Conservation (phyloP, 805 yeast genomes). For the Helenozyma rhizophorensis region DNA sequence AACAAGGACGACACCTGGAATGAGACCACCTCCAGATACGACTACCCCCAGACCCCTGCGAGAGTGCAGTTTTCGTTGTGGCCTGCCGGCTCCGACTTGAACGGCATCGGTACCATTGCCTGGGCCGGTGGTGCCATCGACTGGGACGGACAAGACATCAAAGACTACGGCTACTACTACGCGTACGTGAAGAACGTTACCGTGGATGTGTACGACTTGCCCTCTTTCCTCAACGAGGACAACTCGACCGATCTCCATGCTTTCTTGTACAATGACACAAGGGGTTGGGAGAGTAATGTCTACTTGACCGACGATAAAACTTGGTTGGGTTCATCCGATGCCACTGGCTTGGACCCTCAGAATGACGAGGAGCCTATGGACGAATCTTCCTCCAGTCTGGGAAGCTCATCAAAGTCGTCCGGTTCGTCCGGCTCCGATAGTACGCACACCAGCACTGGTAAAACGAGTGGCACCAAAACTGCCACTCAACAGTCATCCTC, state of each 20-base stretch:
- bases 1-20: slow-evolving; percentile 56
- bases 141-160: slow-evolving; percentile 74
- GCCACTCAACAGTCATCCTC: slow-evolving; percentile 1
- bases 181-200: slow-evolving; percentile 54
- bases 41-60: slow-evolving; percentile 70
- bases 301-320: slow-evolving; percentile 59
- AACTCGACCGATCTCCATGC: slow-evolving; percentile 45
- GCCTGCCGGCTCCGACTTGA: slow-evolving; percentile 62
- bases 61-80: slow-evolving; percentile 66
- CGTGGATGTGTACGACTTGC: slow-evolving; percentile 70
- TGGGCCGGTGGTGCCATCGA: slow-evolving; percentile 87
- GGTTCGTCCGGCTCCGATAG: slow-evolving; percentile 10
- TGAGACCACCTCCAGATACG: slow-evolving; percentile 50
- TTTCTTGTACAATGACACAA: slow-evolving; percentile 38
- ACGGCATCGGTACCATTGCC: slow-evolving; percentile 57
- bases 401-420: slow-evolving; percentile 10
- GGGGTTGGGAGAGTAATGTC: slow-evolving; percentile 35
- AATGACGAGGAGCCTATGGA: slow-evolving; percentile 13
- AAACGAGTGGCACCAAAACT: slow-evolving; percentile 11
- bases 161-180: slow-evolving; percentile 72
- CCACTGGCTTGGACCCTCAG: slow-evolving; percentile 60
- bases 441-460: slow-evolving; percentile 7
- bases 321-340: slow-evolving; percentile 51
- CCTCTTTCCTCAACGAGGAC: slow-evolving; percentile 40
- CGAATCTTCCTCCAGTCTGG: too few relatives aligned